Conservation (phyloP, 2,329 filamentous ascomycete genomes). For the Chrysoporthe cubensis region DNA sequence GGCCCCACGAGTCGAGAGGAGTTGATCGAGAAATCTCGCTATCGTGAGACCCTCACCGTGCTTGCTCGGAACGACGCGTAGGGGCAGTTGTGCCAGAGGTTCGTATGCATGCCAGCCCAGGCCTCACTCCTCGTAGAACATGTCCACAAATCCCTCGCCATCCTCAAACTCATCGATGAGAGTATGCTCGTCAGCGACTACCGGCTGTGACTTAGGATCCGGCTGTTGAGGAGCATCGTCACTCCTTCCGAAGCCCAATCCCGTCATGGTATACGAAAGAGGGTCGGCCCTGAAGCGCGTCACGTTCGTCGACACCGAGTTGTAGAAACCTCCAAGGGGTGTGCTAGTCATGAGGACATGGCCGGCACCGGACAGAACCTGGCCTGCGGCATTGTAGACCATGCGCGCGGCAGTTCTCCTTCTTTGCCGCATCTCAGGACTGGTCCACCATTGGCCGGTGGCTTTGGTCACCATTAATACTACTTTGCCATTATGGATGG, state of each 20-base stretch:
- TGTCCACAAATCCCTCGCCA: neutral
- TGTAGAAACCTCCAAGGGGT: conserved; percentile 22
- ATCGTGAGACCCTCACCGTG: neutral
- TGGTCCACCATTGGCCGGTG: conserved; percentile 26
- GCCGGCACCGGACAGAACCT: conserved; percentile 21
- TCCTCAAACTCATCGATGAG: neutral
- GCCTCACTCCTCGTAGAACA: neutral
- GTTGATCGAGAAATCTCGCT: neutral
- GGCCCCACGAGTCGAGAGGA: neutral
- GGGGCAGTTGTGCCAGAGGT: neutral
- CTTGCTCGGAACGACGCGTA: neutral
- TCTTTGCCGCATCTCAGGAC: conserved; percentile 25
- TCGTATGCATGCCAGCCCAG: neutral
- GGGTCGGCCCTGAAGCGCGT: conserved; percentile 21
- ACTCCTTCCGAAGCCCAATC: conserved; percentile 19
- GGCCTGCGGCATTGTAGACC: conserved; percentile 19
- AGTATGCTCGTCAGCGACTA: conserved; percentile 1
- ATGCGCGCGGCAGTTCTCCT: conserved; percentile 21
- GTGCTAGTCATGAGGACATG: conserved; percentile 27
- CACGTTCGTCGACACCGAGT: conserved; percentile 23
- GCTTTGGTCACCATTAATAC: conserved; percentile 26
- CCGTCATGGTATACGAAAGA: conserved; percentile 22
- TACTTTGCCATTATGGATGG: conserved; percentile 23
- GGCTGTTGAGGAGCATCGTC: neutral
- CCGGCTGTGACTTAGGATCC: neutral